Evolutionary conservation across 1,284 basidiomycete genomes (phyloP).

Genomic region (Xerocomus minutiporus): DNA sequence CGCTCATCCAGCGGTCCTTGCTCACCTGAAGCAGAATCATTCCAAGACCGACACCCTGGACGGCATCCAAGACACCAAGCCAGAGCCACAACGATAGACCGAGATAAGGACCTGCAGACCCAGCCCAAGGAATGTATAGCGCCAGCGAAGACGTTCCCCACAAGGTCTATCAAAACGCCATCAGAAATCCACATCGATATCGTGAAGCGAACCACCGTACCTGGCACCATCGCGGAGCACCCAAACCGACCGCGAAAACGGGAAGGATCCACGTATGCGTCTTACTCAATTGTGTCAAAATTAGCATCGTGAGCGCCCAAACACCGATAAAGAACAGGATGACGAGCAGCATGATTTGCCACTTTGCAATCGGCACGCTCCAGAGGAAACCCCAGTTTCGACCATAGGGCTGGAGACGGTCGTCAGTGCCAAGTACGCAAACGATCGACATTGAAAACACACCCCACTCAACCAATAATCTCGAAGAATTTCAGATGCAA

Average conservation of each 20-base stretch:
- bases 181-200: constrained; percentile 10
- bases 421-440: constrained; percentile 10
- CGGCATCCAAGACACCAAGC: constrained; percentile 88
- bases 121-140: constrained; percentile 89
- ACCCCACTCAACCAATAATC: constrained; percentile 93
- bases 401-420: constrained; percentile 63
- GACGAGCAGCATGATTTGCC: constrained; percentile 78
- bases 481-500: constrained; percentile 81
- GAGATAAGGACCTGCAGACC: constrained; percentile 77
- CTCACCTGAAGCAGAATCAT: constrained; percentile 86
- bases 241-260: constrained; percentile 89
- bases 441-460: constrained; percentile 7
- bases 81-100: constrained; percentile 87
- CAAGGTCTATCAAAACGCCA: constrained; percentile 51
- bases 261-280: constrained; percentile 91
- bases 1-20: not conserved
- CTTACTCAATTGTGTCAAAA: constrained; percentile 83
- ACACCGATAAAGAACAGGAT: constrained; percentile 80
- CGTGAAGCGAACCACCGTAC: constrained; percentile 32
- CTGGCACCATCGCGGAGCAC: constrained; percentile 91
- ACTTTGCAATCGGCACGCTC: constrained; percentile 77
- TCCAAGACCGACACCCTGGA: constrained; percentile 89
- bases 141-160: constrained; percentile 88
- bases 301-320: constrained; percentile 71
- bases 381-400: constrained; percentile 93